Conservation (phyloP, 345 rosid genomes). For the Populus ilicifolia region DNA sequence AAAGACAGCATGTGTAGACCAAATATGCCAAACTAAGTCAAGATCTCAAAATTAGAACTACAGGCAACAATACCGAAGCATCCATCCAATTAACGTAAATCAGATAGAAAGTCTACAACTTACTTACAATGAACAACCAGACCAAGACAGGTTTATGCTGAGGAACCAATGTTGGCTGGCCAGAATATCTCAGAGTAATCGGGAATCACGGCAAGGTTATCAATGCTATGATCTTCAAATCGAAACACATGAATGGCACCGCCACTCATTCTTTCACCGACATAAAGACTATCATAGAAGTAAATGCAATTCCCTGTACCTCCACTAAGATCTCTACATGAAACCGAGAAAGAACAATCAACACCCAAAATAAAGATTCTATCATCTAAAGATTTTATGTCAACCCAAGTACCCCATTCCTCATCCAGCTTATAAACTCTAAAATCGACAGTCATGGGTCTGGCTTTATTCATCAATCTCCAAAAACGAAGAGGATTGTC, state of each 20-base stretch:
- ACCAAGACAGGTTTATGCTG: background rate
- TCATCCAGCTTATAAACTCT: constrained; percentile 24
- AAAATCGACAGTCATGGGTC: constrained; percentile 7
- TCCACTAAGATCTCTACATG: constrained; percentile 12
- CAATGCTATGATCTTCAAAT: constrained; percentile 4
- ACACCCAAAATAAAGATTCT: constrained; percentile 21
- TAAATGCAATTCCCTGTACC: constrained; percentile 16
- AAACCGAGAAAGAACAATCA: constrained; percentile 31
- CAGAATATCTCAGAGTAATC: constrained; percentile 1
- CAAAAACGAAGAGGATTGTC: background rate
- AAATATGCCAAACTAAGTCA: too few species aligned
- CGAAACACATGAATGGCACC: constrained; percentile 10
- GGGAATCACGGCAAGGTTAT: background rate
- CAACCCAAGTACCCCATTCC: constrained; percentile 13
- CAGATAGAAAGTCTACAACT: background rate
- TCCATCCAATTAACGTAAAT: too few species aligned
- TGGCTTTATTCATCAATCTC: background rate
- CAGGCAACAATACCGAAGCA: too few species aligned
- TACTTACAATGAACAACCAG: background rate
- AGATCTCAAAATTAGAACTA: too few species aligned
- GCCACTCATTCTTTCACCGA: background rate
- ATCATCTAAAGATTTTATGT: constrained; percentile 1
- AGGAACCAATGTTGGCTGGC: background rate
- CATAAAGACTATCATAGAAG: constrained; percentile 3
- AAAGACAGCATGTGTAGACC: too few species aligned